Conservation (phyloP, 176 grass and related monocot species). For the Carex kokanica region DNA sequence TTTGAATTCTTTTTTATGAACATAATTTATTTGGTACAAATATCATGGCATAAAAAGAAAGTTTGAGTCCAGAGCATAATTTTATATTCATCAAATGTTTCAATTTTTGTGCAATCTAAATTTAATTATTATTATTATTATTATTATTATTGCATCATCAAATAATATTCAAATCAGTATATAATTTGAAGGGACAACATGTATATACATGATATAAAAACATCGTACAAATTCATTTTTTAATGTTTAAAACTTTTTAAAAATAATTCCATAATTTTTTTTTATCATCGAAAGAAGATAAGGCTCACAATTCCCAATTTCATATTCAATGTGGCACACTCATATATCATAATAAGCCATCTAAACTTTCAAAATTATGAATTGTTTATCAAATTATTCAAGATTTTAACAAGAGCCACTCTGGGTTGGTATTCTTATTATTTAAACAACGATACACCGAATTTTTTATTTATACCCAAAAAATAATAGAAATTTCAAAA, state of each 20-base stretch:
- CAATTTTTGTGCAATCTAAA: neutral
- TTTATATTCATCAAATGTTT: neutral
- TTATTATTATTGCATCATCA: neutral
- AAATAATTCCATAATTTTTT: neutral
- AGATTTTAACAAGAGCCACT: neutral
- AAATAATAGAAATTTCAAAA: no score
- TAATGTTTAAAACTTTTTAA: no score
- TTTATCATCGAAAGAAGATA: neutral
- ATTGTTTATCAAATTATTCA: neutral
- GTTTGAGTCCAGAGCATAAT: neutral
- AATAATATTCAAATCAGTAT: no score
- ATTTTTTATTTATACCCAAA: no score
- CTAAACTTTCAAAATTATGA: neutral
- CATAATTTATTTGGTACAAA: neutral
- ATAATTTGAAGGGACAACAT: no score
- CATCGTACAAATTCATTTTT: no score
- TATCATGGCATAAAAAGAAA: neutral
- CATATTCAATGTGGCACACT: neutral
- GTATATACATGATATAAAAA: no score
- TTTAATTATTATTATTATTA: neutral
- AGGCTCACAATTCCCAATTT: neutral
- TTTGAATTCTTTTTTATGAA: neutral
- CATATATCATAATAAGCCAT: neutral
- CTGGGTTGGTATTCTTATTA: neutral
- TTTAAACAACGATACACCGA: neutral